phyloP scores from a whole-genome alignment of 2,329 filamentous ascomycete genomes.

The Paradendryphiella salina region DNA sequence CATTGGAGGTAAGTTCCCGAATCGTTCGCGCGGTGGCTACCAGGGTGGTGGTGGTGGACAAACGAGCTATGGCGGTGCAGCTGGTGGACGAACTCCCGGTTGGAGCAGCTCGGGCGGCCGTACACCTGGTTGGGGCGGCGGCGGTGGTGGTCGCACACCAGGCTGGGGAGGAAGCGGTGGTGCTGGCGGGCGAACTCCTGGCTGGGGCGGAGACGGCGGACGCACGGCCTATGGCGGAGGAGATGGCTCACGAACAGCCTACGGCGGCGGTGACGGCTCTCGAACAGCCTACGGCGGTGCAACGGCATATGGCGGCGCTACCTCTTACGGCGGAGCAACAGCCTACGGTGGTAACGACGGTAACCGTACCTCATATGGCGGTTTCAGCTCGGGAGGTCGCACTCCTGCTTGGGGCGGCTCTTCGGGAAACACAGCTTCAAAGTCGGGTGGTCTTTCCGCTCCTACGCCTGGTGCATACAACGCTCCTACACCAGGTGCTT shows the following conservation, averaged over 20 bases:
- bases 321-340: conserved; percentile 67
- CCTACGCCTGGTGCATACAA: conserved; percentile 42
- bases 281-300: conserved; percentile 55
- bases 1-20: conserved; percentile 48
- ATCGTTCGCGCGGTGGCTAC: conserved; percentile 47
- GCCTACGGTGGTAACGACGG: conserved; percentile 45
- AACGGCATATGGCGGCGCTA: conserved; percentile 72
- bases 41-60: conserved; percentile 24
- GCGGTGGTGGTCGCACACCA: conserved; percentile 51
- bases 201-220: conserved; percentile 51
- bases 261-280: conserved; percentile 47
- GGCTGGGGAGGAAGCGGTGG: conserved; percentile 51
- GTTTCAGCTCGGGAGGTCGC: conserved; percentile 56
- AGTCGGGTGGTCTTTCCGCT: conserved; percentile 36
- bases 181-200: conserved; percentile 46
- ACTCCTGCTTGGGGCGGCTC: conserved; percentile 61
- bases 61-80: conserved; percentile 47
- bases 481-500: conserved; percentile 44
- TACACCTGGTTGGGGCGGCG: conserved; percentile 51
- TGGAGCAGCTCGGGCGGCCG: conserved; percentile 48
- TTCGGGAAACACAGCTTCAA: conserved; percentile 27
- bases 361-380: conserved; percentile 55
- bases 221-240: conserved; percentile 51
- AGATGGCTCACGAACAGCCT: conserved; percentile 44
- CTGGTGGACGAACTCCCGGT: conserved; percentile 43